A percentile compares a stretch with the other conserved stretches of the same genome.
These are phyloP conservation scores for Pseudogymnoascus sp. DNA, from an alignment of 2,329 filamentous ascomycete species.

Conservation along the genomic window DNA sequence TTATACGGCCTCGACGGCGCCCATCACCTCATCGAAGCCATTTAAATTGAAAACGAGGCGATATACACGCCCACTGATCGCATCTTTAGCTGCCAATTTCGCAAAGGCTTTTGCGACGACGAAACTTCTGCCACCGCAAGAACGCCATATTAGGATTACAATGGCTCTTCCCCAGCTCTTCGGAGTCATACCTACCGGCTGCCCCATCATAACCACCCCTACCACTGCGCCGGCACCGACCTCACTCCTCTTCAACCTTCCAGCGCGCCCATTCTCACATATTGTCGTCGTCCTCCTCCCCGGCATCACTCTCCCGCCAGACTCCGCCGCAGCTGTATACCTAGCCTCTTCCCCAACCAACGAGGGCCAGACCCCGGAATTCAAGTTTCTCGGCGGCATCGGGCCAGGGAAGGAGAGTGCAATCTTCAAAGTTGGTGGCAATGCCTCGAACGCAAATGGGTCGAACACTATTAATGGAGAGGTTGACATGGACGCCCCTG, in stretches of 20 bases:
- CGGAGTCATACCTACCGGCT: conserved; percentile 52
- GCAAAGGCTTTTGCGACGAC: neutral
- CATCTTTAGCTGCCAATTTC: neutral
- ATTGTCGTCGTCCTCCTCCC: conserved; percentile 86
- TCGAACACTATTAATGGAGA: conserved; percentile 39
- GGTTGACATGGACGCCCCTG: conserved; percentile 23
- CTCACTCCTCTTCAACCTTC: conserved; percentile 48
- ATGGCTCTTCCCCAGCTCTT: conserved; percentile 33
- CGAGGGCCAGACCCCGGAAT: conserved; percentile 44
- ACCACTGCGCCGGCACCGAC: conserved; percentile 43
- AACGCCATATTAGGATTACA: neutral
- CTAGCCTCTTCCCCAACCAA: conserved; percentile 45
- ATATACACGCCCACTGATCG: neutral
- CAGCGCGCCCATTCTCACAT: conserved; percentile 56
- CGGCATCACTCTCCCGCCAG: conserved; percentile 59
- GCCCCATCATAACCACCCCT: conserved; percentile 46
- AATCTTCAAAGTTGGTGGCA: conserved; percentile 65
- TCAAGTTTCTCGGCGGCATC: conserved; percentile 81
- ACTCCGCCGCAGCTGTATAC: conserved; percentile 83
- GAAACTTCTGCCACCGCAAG: neutral
- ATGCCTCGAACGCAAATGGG: conserved; percentile 22
- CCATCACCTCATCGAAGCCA: neutral
- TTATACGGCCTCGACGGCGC: neutral
- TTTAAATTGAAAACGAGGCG: neutral
- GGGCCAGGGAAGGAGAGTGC: conserved; percentile 85